Evolutionary conservation across 352 stramenopile genomes (phyloP).

Genomic region (Aphanomyces stellatus): DNA sequence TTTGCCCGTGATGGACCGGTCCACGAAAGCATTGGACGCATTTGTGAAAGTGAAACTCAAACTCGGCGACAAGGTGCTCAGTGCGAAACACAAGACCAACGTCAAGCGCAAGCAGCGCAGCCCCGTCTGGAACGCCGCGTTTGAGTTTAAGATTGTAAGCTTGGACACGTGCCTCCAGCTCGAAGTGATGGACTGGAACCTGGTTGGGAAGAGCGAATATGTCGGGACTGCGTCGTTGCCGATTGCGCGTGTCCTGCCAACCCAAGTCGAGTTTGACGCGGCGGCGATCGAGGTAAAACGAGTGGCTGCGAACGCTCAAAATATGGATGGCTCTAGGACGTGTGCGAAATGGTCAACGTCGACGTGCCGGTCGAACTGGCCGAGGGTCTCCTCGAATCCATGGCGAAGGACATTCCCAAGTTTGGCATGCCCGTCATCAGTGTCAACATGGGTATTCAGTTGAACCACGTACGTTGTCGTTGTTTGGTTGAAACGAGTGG

Average conservation of each 20-base stretch:
- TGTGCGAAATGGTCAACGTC: constrained; percentile 48
- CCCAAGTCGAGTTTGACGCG: constrained; percentile 21
- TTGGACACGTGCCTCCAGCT: constrained; percentile 44
- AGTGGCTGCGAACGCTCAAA: neutral
- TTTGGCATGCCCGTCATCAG: constrained; percentile 3
- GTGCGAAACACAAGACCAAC: constrained; percentile 19
- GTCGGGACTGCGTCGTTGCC: constrained; percentile 38
- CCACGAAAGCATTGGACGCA: constrained; percentile 43
- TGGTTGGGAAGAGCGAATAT: constrained; percentile 36
- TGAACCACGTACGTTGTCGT: neutral
- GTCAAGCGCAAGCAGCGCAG: constrained; percentile 53
- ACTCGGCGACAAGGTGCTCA: constrained; percentile 3
- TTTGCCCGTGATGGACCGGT: constrained; percentile 44
- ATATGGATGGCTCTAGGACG: neutral
- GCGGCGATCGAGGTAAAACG: constrained; percentile 8
- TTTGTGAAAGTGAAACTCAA: constrained; percentile 48
- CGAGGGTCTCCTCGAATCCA: constrained; percentile 17
- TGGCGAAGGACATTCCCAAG: constrained; percentile 23
- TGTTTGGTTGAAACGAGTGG: neutral
- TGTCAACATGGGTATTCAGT: constrained; percentile 4
- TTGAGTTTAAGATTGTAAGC: constrained; percentile 40
- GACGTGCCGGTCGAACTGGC: constrained; percentile 57
- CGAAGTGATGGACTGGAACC: constrained; percentile 45
- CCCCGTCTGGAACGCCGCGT: constrained; percentile 50
- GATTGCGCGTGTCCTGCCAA: constrained; percentile 41